These are phyloP conservation scores for Emericellopsis terricola DNA, from an alignment of 495 filamentous ascomycete genomes.

Conservation along the genomic window DNA sequence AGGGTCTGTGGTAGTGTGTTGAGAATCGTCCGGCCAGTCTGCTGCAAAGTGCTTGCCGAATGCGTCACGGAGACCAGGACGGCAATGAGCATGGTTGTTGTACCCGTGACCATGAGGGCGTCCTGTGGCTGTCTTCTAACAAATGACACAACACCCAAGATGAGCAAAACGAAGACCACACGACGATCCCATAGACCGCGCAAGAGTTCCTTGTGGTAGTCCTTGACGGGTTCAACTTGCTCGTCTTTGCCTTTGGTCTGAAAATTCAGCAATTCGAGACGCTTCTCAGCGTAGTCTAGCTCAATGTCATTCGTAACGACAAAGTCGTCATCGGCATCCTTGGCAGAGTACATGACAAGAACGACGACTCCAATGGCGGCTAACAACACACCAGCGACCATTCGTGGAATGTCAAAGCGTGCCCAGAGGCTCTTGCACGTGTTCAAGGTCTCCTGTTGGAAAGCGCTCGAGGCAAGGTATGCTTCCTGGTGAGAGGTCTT, in stretches of 20 bases:
- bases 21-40: constrained; percentile 26
- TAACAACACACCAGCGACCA: constrained; percentile 59
- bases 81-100: constrained; percentile 12
- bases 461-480: constrained; percentile 47
- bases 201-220: constrained; percentile 17
- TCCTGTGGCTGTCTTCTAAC: constrained; percentile 34
- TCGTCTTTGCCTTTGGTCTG: constrained; percentile 15
- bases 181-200: not conserved
- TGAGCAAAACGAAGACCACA: constrained; percentile 2
- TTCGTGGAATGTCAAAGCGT: constrained; percentile 69
- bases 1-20: constrained; percentile 56
- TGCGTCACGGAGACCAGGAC: constrained; percentile 40
- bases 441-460: constrained; percentile 59
- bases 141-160: constrained; percentile 22
- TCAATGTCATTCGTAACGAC: constrained; percentile 23
- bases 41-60: constrained; percentile 36
- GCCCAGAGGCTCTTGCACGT: constrained; percentile 83
- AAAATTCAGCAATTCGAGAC: constrained; percentile 8
- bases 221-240: constrained; percentile 11
- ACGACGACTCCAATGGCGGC: constrained; percentile 46
- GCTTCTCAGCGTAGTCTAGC: constrained; percentile 6
- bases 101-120: not conserved
- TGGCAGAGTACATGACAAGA: constrained; percentile 52
- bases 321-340: constrained; percentile 23
- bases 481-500: not conserved